Conservation (phyloP, 345 rosid genomes). For the Aethionema arabicum region DNA sequence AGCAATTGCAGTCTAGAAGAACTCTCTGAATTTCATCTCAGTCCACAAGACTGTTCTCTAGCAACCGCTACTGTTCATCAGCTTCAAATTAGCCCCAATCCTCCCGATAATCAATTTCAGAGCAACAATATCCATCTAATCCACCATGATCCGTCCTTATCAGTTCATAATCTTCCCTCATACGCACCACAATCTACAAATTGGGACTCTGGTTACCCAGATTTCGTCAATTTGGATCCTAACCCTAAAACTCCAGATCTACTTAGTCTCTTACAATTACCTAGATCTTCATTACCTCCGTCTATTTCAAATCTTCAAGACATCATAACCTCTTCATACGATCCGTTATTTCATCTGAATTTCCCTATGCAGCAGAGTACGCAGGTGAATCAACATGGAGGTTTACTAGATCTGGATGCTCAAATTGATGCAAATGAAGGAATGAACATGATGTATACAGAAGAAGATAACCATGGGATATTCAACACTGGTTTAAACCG, state of each 20-base stretch:
- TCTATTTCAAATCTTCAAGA: constrained; percentile 36
- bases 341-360: constrained; percentile 57
- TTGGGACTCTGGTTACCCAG: constrained; percentile 43
- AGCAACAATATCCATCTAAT: constrained; percentile 32
- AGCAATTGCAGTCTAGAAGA: constrained; percentile 46
- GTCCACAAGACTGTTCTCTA: constrained; percentile 30
- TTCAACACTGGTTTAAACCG: constrained; percentile 44
- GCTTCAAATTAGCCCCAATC: constrained; percentile 37
- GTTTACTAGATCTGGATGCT: constrained; percentile 34
- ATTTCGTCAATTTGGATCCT: constrained; percentile 27
- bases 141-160: constrained; percentile 31
- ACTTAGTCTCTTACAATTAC: constrained; percentile 57
- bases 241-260: constrained; percentile 56
- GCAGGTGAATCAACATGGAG: constrained; percentile 34
- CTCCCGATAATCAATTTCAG: constrained; percentile 29
- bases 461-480: constrained; percentile 33
- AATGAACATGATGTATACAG: constrained; percentile 26
- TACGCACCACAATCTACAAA: constrained; percentile 19
- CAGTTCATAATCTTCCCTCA: constrained; percentile 19
- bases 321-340: constrained; percentile 41
- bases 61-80: constrained; percentile 44
- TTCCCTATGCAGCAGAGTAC: constrained; percentile 49
- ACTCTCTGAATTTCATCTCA: constrained; percentile 43
- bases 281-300: constrained; percentile 46
- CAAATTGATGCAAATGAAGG: constrained; percentile 34